A percentile compares a stretch with the other conserved stretches of the same genome.
Conservation (phyloP, 192 early-diverging fungal genomes). For the Entomortierella parvispora region DNA sequence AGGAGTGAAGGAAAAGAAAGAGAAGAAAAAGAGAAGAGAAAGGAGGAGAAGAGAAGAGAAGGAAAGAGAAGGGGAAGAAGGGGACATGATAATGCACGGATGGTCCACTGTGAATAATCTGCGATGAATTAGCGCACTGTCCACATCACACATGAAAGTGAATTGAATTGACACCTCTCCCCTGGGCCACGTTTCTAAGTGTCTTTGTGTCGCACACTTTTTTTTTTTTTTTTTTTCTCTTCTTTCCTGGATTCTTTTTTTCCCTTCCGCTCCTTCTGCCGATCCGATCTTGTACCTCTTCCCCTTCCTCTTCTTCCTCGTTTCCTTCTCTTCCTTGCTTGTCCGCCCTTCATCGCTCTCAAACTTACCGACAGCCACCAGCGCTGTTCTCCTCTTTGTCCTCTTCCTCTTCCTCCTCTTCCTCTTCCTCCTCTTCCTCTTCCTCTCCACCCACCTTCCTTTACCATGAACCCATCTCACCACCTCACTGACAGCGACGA, state of each 20-base stretch:
- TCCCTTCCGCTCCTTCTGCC: too few relatives aligned
- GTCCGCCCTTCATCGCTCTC: constrained; percentile 9
- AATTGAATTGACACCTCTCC: too few relatives aligned
- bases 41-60: too few relatives aligned
- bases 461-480: too few relatives aligned
- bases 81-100: not conserved
- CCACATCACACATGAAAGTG: not conserved
- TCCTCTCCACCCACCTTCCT: not conserved
- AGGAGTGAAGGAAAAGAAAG: not conserved
- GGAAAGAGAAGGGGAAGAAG: not conserved
- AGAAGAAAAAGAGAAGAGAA: not conserved
- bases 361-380: too few relatives aligned
- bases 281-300: constrained; percentile 37
- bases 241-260: too few relatives aligned
- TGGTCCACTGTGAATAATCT: too few relatives aligned
- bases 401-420: not conserved
- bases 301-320: not conserved
- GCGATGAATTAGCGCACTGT: too few relatives aligned
- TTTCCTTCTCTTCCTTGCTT: constrained; percentile 7
- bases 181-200: too few relatives aligned
- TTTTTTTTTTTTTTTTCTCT: not conserved
- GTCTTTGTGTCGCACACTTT: too few relatives aligned
- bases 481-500: too few relatives aligned
- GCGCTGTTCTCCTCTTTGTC: not conserved
- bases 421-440: not conserved